Base-by-base conservation (phyloP, 2,329 filamentous ascomycete genomes). In the Sporothrix protearum region DNA sequence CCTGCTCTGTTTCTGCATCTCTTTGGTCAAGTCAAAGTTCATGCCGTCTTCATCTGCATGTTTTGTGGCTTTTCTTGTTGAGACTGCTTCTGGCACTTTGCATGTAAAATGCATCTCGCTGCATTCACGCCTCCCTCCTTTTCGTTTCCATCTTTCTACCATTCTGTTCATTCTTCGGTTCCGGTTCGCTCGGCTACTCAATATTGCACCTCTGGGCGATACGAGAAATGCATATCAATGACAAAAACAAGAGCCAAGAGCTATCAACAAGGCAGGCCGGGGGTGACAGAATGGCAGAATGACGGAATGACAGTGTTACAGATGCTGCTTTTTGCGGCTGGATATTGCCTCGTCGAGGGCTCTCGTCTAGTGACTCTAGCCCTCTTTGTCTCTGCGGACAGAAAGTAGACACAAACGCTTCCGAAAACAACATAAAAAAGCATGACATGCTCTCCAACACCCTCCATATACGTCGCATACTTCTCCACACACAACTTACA, bases 1-100 rank as follows among this genome's bases (percentile, higher is more conserved):
- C 71, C 47, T 70, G 51, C 76, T 70, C 57, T 73, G 70, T 69
- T 61, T 68, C 57, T 59, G 73, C 55, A 5, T 68, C 30, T 61
- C 45, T 49, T 45, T 47, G 55, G 55, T 12, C 55, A 39, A 19
- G 7, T n/a, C 73, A 55, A 12, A 2, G 49, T 28, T 45, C 6
- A 61, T 51, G 39, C 55, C 57, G 19, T 71, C 19, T 49, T 2
- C 25, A 25, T 59, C 25, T 22, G 10, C 22, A 30, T 42, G 8
- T 19, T 47, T 7, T 22, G 22, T 16, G 14, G 6, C 42, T 68
- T 61, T 47, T 12, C 66, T 14, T 36, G n/a, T 30, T 47, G 10
- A 47, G 19, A 16, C 42, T 57, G 28, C 45, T 68, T 42, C 53
- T 42, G 51, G 28, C 53, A 28, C 55, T 33, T 36, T 70, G 42